Conservation (phyloP, 345 rosid genomes). For the Pseudoturritis turrita region DNA sequence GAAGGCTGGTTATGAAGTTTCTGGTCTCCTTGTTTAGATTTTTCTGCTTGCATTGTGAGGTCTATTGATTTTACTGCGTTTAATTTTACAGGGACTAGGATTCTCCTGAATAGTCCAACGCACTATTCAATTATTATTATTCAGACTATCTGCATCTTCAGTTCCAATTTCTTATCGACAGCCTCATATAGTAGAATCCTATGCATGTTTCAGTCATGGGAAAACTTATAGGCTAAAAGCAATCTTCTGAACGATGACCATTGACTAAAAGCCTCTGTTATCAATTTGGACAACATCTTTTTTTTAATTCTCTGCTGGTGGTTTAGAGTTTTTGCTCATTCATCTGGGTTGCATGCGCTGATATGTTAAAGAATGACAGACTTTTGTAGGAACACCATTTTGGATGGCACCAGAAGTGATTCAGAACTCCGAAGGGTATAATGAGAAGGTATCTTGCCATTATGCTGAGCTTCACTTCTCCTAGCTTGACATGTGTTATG, state of each 20-base stretch:
- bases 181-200: background rate
- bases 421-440: constrained; percentile 95
- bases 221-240: background rate
- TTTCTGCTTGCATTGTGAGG: background rate
- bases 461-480: background rate
- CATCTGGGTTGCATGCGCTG: constrained; percentile 30
- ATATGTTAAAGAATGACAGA: constrained; percentile 57
- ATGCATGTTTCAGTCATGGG: background rate
- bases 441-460: constrained; percentile 66
- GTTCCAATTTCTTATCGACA: background rate
- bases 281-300: background rate
- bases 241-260: background rate
- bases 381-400: constrained; percentile 99
- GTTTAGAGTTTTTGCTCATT: constrained; percentile 4
- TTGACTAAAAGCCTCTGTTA: background rate
- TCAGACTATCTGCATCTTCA: background rate
- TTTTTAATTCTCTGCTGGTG: constrained; percentile 1
- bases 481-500: constrained; percentile 13
- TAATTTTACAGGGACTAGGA: background rate
- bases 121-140: background rate
- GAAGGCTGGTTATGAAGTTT: background rate
- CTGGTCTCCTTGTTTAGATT: background rate
- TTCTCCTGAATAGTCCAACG: background rate
- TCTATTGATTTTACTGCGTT: background rate
- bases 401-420: constrained; percentile 99